These are phyloP conservation scores for Setomelanomma holmii DNA, from an alignment of 2,329 filamentous ascomycete genomes.

Conservation along the genomic window DNA sequence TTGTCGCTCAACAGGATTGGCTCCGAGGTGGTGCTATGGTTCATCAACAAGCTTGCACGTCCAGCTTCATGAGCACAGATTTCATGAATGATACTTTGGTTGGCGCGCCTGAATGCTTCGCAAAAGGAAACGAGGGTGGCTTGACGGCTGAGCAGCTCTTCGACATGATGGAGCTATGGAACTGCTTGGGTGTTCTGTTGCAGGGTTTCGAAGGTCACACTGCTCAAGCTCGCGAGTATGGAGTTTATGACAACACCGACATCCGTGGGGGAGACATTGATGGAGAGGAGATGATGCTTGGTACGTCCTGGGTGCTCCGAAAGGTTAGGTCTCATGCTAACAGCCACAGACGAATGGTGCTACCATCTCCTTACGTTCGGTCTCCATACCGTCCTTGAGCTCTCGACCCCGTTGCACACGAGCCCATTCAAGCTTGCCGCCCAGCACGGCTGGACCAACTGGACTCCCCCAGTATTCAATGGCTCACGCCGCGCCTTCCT, in stretches of 20 bases:
- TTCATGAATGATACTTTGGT: conserved; percentile 62
- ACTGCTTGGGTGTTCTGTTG: conserved; percentile 64
- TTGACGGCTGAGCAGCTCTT: conserved; percentile 64
- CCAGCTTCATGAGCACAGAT: conserved; percentile 57
- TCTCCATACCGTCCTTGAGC: conserved; percentile 61
- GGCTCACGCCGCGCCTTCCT: conserved; percentile 64
- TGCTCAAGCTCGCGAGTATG: conserved; percentile 61
- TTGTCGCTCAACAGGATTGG: conserved; percentile 69
- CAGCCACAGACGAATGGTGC: conserved; percentile 64
- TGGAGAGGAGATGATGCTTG: conserved; percentile 61
- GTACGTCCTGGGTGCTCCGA: no score
- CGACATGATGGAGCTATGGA: conserved; percentile 71
- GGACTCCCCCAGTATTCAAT: conserved; percentile 57
- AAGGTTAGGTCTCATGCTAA: conserved; percentile 17
- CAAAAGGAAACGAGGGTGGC: conserved; percentile 62
- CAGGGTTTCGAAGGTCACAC: conserved; percentile 63
- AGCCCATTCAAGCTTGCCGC: conserved; percentile 61
- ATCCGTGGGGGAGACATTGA: conserved; percentile 57
- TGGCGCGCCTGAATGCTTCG: conserved; percentile 65
- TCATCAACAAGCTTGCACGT: conserved; percentile 54
- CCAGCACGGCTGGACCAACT: conserved; percentile 63
- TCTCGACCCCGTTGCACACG: conserved; percentile 48
- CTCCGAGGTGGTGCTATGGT: conserved; percentile 64
- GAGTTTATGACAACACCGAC: conserved; percentile 62
- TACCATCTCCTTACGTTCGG: conserved; percentile 66